Evolutionary conservation across 1,139 yeast species (phyloP), one percentile per base, ranked within the genome.

Genomic region (Magnusiomyces suaveolens): DNA sequence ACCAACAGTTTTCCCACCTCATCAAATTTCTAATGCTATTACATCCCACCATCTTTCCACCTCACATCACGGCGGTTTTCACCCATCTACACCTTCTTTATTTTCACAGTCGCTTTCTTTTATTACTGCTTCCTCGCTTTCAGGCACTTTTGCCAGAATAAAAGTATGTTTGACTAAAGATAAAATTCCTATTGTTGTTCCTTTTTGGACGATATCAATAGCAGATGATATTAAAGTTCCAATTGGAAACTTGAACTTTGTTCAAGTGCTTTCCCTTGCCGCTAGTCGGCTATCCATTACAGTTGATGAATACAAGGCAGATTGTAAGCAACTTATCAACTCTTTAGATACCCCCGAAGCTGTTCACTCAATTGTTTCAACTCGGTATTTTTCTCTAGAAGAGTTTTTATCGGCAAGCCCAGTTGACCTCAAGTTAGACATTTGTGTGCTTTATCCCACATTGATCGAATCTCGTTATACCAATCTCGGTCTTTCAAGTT

Each of bases 91-190:
- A 18, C 14, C 25, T 21, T 41, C 44, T 21, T 24, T 20, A 4
- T 41, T 25, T 71, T 57, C 64, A 20, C 71, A 72, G 43, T 72
- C 82, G 4, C 74, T 84, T 43, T 83, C 95, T 4, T 82, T 88
- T 64, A 96, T 92, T 20, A 90, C 97, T 0, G 94, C 96, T 0
- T 88, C 97, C 0, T 89, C 97, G 0, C 74, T 92, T 53, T 79
- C 84, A 21, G 97, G 97, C 2, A 84, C 81, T 57, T 92, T 88
- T 66, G 75, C 83, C 50, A 77, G 87, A 52, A 72, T 88, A 21
- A 80, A 80, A 58, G 83, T 90, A 1, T 85, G 89, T 59, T 68
- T 85, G 41, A 77, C 92, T 23, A 79, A 80, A 58, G 98, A 92
- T 70, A 88, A 90, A n/a, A 85, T 94, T 0, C 92, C 97, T 0